Conservation (phyloP, 176 grass and related monocot species). For the Thinopyrum elongatum region DNA sequence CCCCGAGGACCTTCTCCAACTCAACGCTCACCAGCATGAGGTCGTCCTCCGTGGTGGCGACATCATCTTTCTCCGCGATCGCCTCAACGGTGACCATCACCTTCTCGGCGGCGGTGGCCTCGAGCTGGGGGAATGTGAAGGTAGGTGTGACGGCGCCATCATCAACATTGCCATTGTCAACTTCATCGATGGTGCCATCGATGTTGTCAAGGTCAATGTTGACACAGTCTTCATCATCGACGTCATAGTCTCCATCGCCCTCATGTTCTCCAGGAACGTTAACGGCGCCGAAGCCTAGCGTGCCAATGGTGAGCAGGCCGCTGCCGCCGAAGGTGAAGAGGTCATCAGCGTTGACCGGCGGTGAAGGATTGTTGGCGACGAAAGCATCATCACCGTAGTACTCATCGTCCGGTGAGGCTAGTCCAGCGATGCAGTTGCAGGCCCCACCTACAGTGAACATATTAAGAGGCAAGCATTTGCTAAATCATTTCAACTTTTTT, state of each 20-base stretch:
- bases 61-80: constrained; percentile 75
- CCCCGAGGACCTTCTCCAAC: constrained; percentile 82
- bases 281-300: constrained; percentile 42
- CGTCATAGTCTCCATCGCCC: background rate
- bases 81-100: constrained; percentile 45
- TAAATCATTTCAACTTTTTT: background rate
- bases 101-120: constrained; percentile 9
- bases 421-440: constrained; percentile 53
- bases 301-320: constrained; percentile 67
- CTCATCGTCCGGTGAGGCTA: constrained; percentile 45
- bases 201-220: background rate
- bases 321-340: constrained; percentile 40
- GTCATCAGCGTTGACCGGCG: background rate
- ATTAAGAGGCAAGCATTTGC: background rate
- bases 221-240: background rate
- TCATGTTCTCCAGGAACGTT: constrained; percentile 19
- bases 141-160: constrained; percentile 37
- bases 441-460: constrained; percentile 45
- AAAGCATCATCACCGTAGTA: constrained; percentile 35
- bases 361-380: constrained; percentile 10
- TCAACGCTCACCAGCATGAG: constrained; percentile 78
- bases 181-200: background rate
- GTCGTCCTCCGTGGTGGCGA: constrained; percentile 76
- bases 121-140: constrained; percentile 23
- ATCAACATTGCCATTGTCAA: background rate